These are phyloP conservation scores for Escallonia rubra DNA, from an alignment of 129 eudicot species.

Conservation along the genomic window DNA sequence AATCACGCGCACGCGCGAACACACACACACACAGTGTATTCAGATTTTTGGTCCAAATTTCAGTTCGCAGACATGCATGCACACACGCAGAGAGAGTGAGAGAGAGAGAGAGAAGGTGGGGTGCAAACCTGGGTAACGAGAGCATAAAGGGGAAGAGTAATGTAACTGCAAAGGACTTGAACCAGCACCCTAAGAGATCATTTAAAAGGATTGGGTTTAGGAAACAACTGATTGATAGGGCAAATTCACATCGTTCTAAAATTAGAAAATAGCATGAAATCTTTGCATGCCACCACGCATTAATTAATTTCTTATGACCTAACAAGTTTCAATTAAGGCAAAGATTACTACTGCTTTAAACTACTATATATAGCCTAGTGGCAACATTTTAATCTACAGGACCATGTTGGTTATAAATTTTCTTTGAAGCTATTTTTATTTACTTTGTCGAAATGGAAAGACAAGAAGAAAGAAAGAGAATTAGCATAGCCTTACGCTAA, in stretches of 20 bases:
- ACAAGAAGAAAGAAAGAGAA: background rate
- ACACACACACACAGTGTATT: no score
- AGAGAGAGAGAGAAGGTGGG: background rate
- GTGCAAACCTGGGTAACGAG: conserved; percentile 37
- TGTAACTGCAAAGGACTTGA: conserved; percentile 33
- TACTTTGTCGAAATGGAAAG: background rate
- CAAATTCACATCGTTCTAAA: no score
- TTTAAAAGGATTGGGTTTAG: background rate
- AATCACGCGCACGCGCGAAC: no score
- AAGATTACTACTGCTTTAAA: no score
- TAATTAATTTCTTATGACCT: background rate
- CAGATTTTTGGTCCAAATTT: no score
- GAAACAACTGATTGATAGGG: no score
- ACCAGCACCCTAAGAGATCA: conserved; percentile 24
- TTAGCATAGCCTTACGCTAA: conserved; percentile 27
- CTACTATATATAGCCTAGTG: background rate
- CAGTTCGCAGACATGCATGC: no score
- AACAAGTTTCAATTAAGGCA: background rate
- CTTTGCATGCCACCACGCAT: no score
- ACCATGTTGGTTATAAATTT: background rate
- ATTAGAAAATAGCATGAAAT: no score
- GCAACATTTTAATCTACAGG: no score
- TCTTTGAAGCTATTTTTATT: background rate
- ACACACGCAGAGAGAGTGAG: background rate
- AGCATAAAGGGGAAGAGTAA: conserved; percentile 42